A percentile compares a stretch with the other conserved stretches of the same genome.
Evolutionary conservation across 2,329 filamentous ascomycete species (phyloP).

Genomic region (Pseudogymnoascus sp.): DNA sequence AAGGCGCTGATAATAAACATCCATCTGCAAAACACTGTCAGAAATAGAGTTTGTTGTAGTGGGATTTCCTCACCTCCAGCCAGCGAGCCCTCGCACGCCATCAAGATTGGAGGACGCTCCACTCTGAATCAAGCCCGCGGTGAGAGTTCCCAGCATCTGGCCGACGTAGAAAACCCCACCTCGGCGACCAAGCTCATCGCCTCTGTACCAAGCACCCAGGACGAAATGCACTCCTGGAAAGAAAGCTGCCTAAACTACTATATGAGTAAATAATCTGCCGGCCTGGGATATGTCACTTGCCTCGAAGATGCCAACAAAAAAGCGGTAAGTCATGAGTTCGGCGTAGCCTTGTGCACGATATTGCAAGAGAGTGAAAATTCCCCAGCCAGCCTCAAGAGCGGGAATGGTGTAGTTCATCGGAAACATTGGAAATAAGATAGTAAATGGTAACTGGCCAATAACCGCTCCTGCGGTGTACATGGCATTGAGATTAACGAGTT

Average conservation of each 20-base stretch:
- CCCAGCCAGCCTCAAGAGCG: slow-evolving; percentile 45
- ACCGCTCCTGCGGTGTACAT: slow-evolving; percentile 47
- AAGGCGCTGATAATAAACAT: slow-evolving; percentile 48
- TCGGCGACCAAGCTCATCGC: slow-evolving; percentile 24
- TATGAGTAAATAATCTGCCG: neutral
- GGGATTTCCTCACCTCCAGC: slow-evolving; percentile 26
- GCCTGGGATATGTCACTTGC: slow-evolving; percentile 16
- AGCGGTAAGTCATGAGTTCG: slow-evolving; percentile 45
- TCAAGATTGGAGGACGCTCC: slow-evolving; percentile 17
- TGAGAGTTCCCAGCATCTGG: slow-evolving; percentile 22
- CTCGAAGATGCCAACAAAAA: slow-evolving; percentile 48
- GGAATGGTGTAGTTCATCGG: slow-evolving; percentile 45
- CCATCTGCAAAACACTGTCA: slow-evolving; percentile 44
- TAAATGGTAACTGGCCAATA: slow-evolving; percentile 34
- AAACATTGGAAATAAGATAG: slow-evolving; percentile 28
- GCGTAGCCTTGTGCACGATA: slow-evolving; percentile 41
- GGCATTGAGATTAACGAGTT: slow-evolving; percentile 35
- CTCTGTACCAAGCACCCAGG: slow-evolving; percentile 30
- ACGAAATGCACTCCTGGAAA: slow-evolving; percentile 32
- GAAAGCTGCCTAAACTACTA: slow-evolving; percentile 23
- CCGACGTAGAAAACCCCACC: slow-evolving; percentile 23
- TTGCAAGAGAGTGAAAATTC: slow-evolving; percentile 48
- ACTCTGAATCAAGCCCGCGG: slow-evolving; percentile 21
- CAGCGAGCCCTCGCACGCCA: slow-evolving; percentile 21
- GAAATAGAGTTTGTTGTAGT: neutral